These are phyloP conservation scores for Aspergillus awamori DNA, from an alignment of 2,329 filamentous ascomycete species.

Conservation along the genomic window DNA sequence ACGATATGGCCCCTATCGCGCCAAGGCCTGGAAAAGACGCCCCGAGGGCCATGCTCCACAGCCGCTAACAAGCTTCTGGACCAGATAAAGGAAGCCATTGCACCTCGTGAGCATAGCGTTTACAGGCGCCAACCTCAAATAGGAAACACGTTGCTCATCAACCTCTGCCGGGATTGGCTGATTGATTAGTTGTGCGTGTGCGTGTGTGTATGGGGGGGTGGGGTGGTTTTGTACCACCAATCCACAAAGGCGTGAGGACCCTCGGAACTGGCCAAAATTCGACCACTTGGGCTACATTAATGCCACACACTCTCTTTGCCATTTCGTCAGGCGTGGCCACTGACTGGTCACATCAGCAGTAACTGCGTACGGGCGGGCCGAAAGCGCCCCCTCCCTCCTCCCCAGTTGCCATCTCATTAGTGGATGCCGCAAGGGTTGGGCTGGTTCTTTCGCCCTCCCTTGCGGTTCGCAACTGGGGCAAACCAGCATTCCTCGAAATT, in stretches of 20 bases:
- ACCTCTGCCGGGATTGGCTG: background rate
- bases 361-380: conserved; percentile 8
- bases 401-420: conserved; percentile 14
- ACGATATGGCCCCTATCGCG: background rate
- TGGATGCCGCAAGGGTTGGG: conserved; percentile 6
- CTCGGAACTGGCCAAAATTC: background rate
- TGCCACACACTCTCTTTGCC: background rate
- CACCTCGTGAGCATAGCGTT: conserved; percentile 12
- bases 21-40: background rate
- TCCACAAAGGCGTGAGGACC: background rate
- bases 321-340: conserved; percentile 2
- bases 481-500: conserved; percentile 16
- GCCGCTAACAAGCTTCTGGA: conserved; percentile 10
- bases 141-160: conserved; percentile 7
- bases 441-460: conserved; percentile 6
- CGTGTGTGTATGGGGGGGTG: conserved; percentile 9
- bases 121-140: conserved; percentile 5
- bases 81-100: background rate
- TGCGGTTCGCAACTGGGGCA: conserved; percentile 4
- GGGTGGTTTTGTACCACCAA: conserved; percentile 8
- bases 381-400: background rate
- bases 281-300: background rate
- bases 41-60: conserved; percentile 2
- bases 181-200: background rate
- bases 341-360: conserved; percentile 7